Evolutionary conservation across 768 basidiomycete species (phyloP), one percentile per base, ranked within the genome.

Genomic region (Guyanaporus albipodus): DNA sequence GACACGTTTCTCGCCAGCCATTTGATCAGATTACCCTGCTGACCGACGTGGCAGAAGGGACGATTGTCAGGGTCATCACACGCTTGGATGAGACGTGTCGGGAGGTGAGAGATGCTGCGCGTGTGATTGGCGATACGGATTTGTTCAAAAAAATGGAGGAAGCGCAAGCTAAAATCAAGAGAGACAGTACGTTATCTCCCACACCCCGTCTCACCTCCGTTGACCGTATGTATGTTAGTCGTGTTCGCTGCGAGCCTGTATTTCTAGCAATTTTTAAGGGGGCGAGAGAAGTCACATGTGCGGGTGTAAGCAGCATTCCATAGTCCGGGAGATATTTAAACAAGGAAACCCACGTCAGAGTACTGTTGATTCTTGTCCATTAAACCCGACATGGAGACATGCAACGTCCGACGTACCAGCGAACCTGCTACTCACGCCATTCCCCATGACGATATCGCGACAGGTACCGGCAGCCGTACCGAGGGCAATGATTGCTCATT

Each of bases 141-240:
- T 68, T 99, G 32, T 96, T 97, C 77, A 88, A 87, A 68, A 98
- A 98, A 66, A 96, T 98, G 93, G 95, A 97, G 60, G 90, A 92
- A 57, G 84, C 89, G 0, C 94, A 97, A 61, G 78, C 82, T 32
- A 87, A 86, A 67, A 97, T 99, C 56, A 95, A 95, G 67, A 73
- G 96, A 66, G 96, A 98, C 65, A 95, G 92, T 93, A 67, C 76
- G 92, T 81, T 26, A 14, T 15, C 4, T 55, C 33, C 11, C 40
- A 31, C 53, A 14, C 24, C 31, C 14, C 38, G 26, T 19, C 19
- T 22, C 4, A 47, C 23, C n/a, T 22, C 26, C 12, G 22, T 48
- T 54, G 42, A 56, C 50, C 44, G 23, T 46, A 17, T 46, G 19
- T 40, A 37, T 18, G 27, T 10, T 54, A 91, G 88, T 91, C 65